phyloP scores from a whole-genome alignment of 2,329 filamentous ascomycete species.

The Fusarium nurragi region DNA sequence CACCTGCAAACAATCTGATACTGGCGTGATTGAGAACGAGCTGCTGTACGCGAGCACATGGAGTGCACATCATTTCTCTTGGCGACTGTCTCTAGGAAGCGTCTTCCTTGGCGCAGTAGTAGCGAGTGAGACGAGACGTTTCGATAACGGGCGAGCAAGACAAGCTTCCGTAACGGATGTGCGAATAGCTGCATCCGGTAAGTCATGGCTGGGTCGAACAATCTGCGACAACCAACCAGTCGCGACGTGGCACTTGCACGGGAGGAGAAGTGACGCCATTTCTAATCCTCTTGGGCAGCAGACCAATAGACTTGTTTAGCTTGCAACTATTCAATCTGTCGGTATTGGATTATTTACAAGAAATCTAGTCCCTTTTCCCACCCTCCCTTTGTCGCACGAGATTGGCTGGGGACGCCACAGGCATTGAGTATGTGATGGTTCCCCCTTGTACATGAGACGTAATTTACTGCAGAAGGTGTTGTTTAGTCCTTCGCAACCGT shows the following conservation, averaged over 20 bases:
- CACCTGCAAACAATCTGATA: slow-evolving; percentile 14
- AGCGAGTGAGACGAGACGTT: slow-evolving; percentile 31
- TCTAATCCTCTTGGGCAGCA: too few relatives aligned
- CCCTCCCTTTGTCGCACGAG: slow-evolving; percentile 16
- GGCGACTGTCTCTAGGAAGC: slow-evolving; percentile 27
- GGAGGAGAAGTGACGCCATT: not conserved
- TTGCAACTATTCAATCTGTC: not conserved
- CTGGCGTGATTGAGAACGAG: not conserved
- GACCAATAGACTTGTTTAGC: not conserved
- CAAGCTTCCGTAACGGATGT: not conserved
- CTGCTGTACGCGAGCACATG: not conserved
- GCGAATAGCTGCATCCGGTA: slow-evolving; percentile 24
- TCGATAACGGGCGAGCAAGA: slow-evolving; percentile 22
- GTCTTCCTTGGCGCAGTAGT: slow-evolving; percentile 10
- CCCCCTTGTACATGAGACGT: slow-evolving; percentile 16
- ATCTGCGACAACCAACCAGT: slow-evolving; percentile 22
- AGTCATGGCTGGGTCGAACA: slow-evolving; percentile 17
- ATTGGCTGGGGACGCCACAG: slow-evolving; percentile 4
- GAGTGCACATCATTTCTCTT: slow-evolving; percentile 29
- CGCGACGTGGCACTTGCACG: slow-evolving; percentile 15
- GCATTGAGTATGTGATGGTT: slow-evolving; percentile 24
- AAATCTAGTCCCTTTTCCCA: not conserved
- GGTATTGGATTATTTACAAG: not conserved
- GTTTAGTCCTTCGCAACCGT: slow-evolving; percentile 6
- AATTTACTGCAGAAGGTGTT: slow-evolving; percentile 16